These are phyloP conservation scores for Prunus mume DNA, from an alignment of 306 rosid genomes.

Conservation along the genomic window DNA sequence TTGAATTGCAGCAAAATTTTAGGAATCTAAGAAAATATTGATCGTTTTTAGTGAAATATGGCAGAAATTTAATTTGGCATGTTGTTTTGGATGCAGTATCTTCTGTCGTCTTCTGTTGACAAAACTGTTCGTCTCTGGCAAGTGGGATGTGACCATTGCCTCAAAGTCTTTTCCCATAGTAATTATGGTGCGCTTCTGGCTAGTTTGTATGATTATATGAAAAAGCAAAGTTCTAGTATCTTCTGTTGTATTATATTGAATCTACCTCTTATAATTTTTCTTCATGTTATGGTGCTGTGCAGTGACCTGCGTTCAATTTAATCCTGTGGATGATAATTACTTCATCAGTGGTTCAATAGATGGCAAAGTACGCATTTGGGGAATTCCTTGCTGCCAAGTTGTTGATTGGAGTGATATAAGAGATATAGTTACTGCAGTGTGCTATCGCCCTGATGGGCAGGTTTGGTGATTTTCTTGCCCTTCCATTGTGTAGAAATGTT, in stretches of 20 bases:
- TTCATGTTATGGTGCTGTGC: constrained; percentile 30
- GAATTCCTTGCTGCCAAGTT: constrained; percentile 68
- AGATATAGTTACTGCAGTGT: constrained; percentile 87
- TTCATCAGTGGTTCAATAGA: constrained; percentile 97
- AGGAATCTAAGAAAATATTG: constrained; percentile 3
- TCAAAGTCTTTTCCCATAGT: constrained; percentile 81
- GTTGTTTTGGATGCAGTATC: constrained; percentile 49
- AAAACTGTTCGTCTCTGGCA: constrained; percentile 91
- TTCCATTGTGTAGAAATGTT: constrained; percentile 23
- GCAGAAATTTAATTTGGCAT: constrained; percentile 19
- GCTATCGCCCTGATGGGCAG: constrained; percentile 93
- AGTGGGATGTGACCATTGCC: constrained; percentile 63
- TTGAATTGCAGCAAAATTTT: constrained; percentile 13
- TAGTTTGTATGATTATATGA: constrained; percentile 9
- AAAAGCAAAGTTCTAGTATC: background rate
- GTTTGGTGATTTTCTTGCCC: constrained; percentile 37
- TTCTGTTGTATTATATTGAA: constrained; percentile 13
- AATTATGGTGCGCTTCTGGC: constrained; percentile 66
- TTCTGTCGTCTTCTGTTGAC: constrained; percentile 85
- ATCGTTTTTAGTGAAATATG: background rate
- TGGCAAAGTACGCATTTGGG: constrained; percentile 97
- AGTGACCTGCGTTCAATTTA: constrained; percentile 94
- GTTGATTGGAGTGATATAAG: constrained; percentile 76
- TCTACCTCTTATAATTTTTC: constrained; percentile 20
- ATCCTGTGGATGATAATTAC: constrained; percentile 82